Evolutionary conservation across 2,329 filamentous ascomycete genomes (phyloP).

Genomic region (Beauveria sp.): DNA sequence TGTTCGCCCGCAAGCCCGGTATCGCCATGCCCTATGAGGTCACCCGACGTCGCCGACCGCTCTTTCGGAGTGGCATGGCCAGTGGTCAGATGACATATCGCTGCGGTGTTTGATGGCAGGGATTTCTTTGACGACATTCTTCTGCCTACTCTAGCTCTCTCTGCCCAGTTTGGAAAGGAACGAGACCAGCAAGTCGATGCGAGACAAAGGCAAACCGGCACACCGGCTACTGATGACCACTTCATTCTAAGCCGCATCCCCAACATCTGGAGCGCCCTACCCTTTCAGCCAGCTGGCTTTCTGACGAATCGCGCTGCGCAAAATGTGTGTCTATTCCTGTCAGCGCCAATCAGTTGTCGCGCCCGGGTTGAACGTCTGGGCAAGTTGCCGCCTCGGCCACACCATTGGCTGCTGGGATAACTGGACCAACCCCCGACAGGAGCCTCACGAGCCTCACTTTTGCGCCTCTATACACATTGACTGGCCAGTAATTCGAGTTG

Average conservation of each 20-base stretch:
- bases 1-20: not conserved
- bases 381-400: not conserved
- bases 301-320: conserved; percentile 2
- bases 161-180: not conserved
- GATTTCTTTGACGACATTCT: not conserved
- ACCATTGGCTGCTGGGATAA: not conserved
- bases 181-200: not conserved
- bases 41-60: not conserved
- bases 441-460: not conserved
- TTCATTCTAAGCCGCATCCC: not conserved
- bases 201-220: not conserved
- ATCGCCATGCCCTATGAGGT: not conserved
- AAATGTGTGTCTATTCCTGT: not conserved
- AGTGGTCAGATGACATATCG: not conserved
- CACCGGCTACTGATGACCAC: not conserved
- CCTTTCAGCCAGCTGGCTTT: conserved; percentile 3
- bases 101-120: not conserved
- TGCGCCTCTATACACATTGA: not conserved
- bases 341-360: conserved; percentile 2
- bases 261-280: not conserved
- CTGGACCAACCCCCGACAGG: not conserved
- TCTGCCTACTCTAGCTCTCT: not conserved
- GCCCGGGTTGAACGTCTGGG: not conserved
- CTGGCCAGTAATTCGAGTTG: not conserved
- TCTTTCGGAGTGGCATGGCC: not conserved